A percentile compares a stretch with the other conserved stretches of the same genome.
Conservation (phyloP, 352 stramenopile genomes). For the Phytophthora hibernalis region DNA sequence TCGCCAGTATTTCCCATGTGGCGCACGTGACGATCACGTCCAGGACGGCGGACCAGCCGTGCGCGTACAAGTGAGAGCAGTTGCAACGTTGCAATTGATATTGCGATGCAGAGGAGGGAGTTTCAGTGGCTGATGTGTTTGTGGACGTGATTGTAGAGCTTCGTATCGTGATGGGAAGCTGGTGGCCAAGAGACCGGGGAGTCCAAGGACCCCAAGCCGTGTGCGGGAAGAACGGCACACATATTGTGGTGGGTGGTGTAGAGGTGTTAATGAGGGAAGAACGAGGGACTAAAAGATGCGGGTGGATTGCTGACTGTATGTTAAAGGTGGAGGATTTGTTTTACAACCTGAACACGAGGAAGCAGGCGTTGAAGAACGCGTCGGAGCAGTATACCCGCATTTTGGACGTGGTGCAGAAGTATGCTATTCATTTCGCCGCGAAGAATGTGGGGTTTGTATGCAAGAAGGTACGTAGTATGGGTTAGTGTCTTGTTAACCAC, state of each 20-base stretch:
- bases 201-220: slow-evolving; percentile 68
- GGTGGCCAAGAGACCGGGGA: slow-evolving; percentile 72
- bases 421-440: slow-evolving; percentile 94
- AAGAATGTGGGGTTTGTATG: slow-evolving; percentile 95
- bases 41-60: slow-evolving; percentile 78
- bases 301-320: neutral
- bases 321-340: slow-evolving; percentile 96
- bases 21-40: slow-evolving; percentile 92
- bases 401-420: slow-evolving; percentile 96
- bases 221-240: slow-evolving; percentile 82
- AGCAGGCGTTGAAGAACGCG: slow-evolving; percentile 92
- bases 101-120: neutral
- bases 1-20: slow-evolving; percentile 97
- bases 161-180: slow-evolving; percentile 93
- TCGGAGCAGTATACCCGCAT: slow-evolving; percentile 95
- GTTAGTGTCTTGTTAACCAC: neutral
- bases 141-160: slow-evolving; percentile 54
- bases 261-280: neutral
- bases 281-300: neutral
- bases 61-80: slow-evolving; percentile 78
- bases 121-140: neutral
- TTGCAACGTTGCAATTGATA: slow-evolving; percentile 6
- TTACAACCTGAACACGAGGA: slow-evolving; percentile 97
- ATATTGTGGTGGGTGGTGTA: slow-evolving; percentile 61
- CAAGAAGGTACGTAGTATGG: slow-evolving; percentile 76